Base-by-base conservation (phyloP, 108 stramenopile species). In the Mayamaea pseudoterrestris region DNA sequence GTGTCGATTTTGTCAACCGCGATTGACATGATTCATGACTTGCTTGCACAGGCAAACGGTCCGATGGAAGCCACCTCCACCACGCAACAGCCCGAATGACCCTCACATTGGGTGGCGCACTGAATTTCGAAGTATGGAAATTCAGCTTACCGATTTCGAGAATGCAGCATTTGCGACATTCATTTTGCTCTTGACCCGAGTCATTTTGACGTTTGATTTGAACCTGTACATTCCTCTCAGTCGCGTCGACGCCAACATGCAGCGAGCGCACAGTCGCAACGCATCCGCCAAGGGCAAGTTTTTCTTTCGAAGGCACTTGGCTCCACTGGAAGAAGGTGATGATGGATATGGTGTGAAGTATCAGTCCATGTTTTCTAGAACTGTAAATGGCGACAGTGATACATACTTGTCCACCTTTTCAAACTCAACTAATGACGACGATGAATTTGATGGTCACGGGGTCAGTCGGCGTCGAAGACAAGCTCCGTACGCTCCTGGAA, bases 21-120 rank as follows among this genome's bases (percentile, higher is more conserved):
- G 14, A 6, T 7, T 41, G 8, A 14, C 41, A 17, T 14, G 13
- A 26, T 5, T 11, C 23, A 34, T 34, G 8, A 36, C 14, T 43
- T 47, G 23, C 41, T 44, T 3, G 1, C 5, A 24, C 45, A 79
- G 78, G 78, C 93, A 97, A 76, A 78, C 87, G 14, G 93, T 96
- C 35, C 85, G 98, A 29, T 97, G 96, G 96, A 99, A 99, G 83
- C 98, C 98, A 16, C 98, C 98, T 5, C 97, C 97, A 20, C 93
- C 93, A 13, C 74, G 88, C 0, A 77, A 73, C 59, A 55, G 62
- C 8, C 89, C 90, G 6, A 80, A 80, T 45, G 81, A 84, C 52
- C 90, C 92, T n/a, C 82, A 90, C 26, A 97, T 95, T 65, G 98
- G 98, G 20, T 97, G 96, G 96, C 68, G 98, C 39, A 91, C 91